A percentile compares a stretch with the other conserved stretches of the same genome.
phyloP scores from a whole-genome alignment of 2,329 filamentous ascomycete genomes.

The Penicillium verrucosum region DNA sequence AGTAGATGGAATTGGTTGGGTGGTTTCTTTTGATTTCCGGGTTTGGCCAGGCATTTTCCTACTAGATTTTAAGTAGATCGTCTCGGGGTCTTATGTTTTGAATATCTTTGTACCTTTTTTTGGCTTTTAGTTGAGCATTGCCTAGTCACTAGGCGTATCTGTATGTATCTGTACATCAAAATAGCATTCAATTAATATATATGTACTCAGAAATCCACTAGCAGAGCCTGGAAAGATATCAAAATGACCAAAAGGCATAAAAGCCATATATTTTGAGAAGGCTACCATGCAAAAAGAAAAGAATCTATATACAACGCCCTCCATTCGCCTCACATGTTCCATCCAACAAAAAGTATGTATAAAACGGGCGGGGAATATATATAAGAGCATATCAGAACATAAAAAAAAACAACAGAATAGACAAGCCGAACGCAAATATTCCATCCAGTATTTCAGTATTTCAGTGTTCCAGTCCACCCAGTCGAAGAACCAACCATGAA shows the following conservation, averaged over 20 bases:
- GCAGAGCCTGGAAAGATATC: neutral
- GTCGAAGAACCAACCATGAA: slow-evolving; percentile 5
- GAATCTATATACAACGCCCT: slow-evolving; percentile 8
- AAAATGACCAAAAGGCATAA: neutral
- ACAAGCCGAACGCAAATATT: neutral
- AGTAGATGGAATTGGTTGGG: slow-evolving; percentile 24
- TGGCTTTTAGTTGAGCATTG: neutral
- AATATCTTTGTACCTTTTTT: neutral
- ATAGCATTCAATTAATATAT: neutral
- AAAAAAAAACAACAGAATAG: neutral
- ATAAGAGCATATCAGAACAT: neutral
- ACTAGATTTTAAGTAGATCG: neutral
- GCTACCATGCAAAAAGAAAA: slow-evolving; percentile 1
- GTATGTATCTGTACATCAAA: neutral
- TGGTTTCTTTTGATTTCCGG: neutral
- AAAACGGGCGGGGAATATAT: slow-evolving; percentile 11
- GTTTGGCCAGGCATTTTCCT: neutral
- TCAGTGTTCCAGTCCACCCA: slow-evolving; percentile 1
- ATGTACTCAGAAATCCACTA: neutral
- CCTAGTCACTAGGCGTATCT: neutral
- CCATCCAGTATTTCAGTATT: neutral
- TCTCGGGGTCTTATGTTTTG: neutral
- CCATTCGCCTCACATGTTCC: slow-evolving; percentile 1
- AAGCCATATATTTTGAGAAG: neutral
- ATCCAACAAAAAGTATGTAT: slow-evolving; percentile 9